Conservation (phyloP, 805 yeast species). For the Nakazawaea ishiwadae region DNA sequence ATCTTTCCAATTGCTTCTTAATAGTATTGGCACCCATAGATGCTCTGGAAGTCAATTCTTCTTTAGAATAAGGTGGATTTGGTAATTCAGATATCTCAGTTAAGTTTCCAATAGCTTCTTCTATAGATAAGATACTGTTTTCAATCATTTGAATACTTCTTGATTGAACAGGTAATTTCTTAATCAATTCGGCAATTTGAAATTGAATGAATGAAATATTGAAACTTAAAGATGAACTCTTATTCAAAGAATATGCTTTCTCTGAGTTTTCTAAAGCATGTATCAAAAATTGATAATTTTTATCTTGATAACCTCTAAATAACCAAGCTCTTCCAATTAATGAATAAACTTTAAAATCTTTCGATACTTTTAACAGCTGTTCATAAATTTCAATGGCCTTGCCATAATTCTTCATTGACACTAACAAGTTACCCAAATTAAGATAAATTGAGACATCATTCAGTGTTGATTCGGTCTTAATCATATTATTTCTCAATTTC, state of each 20-base stretch:
- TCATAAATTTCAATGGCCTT: constrained; percentile 90
- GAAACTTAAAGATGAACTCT: constrained; percentile 50
- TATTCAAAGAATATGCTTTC: constrained; percentile 44
- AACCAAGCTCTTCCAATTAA: constrained; percentile 88
- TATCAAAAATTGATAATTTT: constrained; percentile 52
- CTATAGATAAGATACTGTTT: constrained; percentile 49
- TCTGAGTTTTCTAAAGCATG: constrained; percentile 61
- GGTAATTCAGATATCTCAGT: constrained; percentile 53
- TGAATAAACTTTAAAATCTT: constrained; percentile 63
- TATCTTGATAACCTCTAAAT: constrained; percentile 66
- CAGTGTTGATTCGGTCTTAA: constrained; percentile 38
- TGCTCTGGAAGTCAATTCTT: constrained; percentile 83
- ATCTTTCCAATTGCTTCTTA: constrained; percentile 63
- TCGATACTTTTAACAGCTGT: constrained; percentile 65
- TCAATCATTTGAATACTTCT: constrained; percentile 63
- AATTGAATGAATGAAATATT: constrained; percentile 81
- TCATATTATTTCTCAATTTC: constrained; percentile 65
- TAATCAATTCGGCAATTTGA: constrained; percentile 79
- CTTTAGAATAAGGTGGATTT: constrained; percentile 72
- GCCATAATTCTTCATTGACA: constrained; percentile 75
- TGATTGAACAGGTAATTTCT: constrained; percentile 53
- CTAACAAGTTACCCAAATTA: constrained; percentile 82
- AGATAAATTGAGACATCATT: constrained; percentile 79
- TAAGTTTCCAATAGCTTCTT: constrained; percentile 56
- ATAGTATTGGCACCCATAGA: constrained; percentile 76